Evolutionary conservation across 2,329 filamentous ascomycete genomes (phyloP).

Genomic region (Phialemonium atrogriseum): DNA sequence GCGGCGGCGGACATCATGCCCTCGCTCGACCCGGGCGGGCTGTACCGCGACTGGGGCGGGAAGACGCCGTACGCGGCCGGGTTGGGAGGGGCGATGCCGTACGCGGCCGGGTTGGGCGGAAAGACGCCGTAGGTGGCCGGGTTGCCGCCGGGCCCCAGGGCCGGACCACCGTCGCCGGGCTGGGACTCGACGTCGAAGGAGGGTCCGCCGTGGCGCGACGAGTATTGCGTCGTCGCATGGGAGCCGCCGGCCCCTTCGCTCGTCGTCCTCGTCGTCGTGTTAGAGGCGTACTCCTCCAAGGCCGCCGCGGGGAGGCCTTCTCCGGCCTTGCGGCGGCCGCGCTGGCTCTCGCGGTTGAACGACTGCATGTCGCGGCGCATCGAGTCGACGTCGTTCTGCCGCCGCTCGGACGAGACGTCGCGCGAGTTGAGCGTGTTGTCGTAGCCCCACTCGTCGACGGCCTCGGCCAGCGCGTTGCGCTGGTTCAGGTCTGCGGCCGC

Average conservation of each 20-base stretch:
- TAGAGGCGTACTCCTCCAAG: constrained; percentile 10
- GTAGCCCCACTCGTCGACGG: constrained; percentile 30
- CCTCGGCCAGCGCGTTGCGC: constrained; percentile 22
- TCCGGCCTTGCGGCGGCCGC: constrained; percentile 40
- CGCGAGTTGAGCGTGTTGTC: constrained; percentile 24
- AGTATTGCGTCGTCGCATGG: too few relatives aligned
- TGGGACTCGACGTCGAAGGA: constrained; percentile 3
- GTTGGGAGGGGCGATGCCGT: too few relatives aligned
- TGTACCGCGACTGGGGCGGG: too few relatives aligned
- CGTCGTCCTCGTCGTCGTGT: neutral
- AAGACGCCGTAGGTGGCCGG: constrained; percentile 1
- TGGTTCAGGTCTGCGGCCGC: constrained; percentile 38
- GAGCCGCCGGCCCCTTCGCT: too few relatives aligned
- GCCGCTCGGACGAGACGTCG: constrained; percentile 23
- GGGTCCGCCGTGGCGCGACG: neutral
- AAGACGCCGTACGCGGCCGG: neutral
- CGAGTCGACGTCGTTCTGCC: constrained; percentile 29
- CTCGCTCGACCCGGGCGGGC: too few relatives aligned
- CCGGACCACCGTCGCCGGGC: neutral
- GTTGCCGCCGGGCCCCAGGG: neutral
- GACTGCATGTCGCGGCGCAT: constrained; percentile 24
- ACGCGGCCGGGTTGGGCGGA: neutral
- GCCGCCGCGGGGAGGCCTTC: constrained; percentile 31
- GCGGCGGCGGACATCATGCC: too few relatives aligned
- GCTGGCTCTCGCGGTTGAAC: constrained; percentile 35